Conservation (phyloP, 768 basidiomycete genomes). For the Lactifluus hygrophoroides region DNA sequence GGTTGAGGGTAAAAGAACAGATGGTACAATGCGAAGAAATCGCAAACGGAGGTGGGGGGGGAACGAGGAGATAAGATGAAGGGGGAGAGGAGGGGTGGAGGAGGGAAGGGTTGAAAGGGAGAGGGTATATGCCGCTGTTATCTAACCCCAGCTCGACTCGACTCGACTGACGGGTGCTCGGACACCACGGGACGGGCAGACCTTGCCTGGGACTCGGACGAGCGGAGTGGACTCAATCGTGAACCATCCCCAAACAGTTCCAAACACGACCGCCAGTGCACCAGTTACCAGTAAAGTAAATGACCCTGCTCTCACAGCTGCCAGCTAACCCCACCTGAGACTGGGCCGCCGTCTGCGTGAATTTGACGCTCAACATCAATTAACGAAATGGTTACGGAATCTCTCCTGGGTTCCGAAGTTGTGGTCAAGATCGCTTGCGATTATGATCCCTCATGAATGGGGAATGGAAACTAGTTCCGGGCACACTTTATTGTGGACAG, state of each 20-base stretch:
- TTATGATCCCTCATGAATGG: background rate
- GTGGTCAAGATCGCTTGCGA: background rate
- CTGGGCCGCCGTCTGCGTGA: no score
- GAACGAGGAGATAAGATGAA: background rate
- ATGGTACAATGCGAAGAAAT: constrained; percentile 10
- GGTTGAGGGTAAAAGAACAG: background rate
- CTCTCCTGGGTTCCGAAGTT: no score
- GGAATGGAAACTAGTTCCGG: background rate
- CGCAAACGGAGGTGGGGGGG: background rate
- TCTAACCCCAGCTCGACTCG: background rate
- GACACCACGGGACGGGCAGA: background rate
- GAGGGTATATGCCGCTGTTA: constrained; percentile 10
- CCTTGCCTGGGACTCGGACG: background rate
- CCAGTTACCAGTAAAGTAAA: no score
- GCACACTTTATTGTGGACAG: background rate
- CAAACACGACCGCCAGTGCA: no score
- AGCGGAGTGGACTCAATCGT: background rate
- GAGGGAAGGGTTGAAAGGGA: background rate
- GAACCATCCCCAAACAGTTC: constrained; percentile 15
- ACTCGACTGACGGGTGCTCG: background rate
- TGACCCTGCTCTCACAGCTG: no score
- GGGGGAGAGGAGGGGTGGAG: background rate
- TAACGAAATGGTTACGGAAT: background rate
- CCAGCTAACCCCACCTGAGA: no score
- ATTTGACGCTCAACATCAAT: no score